A percentile compares a stretch with the other conserved stretches of the same genome.
Evolutionary conservation across 805 yeast species (phyloP).

Genomic region (Pachysolen tannophilus): DNA sequence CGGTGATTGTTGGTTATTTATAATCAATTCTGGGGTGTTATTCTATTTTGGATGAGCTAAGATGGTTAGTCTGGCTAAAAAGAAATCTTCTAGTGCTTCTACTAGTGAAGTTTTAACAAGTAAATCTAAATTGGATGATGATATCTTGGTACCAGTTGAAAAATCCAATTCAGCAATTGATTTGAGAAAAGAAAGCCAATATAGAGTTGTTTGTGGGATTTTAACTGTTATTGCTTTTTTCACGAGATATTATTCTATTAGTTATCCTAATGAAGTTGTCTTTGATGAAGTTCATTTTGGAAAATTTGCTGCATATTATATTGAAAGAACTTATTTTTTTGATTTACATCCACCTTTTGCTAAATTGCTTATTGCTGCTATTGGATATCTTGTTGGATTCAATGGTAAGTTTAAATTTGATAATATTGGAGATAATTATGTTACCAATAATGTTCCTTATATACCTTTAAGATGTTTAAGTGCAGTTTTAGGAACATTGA

Average conservation of each 20-base stretch:
- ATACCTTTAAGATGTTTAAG: slow-evolving; percentile 72
- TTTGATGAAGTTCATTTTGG: slow-evolving; percentile 88
- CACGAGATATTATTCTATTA: slow-evolving; percentile 54
- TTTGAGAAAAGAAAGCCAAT: too few relatives aligned
- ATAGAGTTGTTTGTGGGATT: too few relatives aligned
- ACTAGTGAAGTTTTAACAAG: too few relatives aligned
- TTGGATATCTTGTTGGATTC: slow-evolving; percentile 85
- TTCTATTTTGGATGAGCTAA: too few relatives aligned
- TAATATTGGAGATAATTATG: slow-evolving; percentile 77
- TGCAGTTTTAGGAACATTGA: slow-evolving; percentile 74
- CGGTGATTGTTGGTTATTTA: too few relatives aligned
- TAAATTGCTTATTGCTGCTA: slow-evolving; percentile 81
- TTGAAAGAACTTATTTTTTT: slow-evolving; percentile 86
- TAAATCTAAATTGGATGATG: too few relatives aligned
- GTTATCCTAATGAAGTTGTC: slow-evolving; percentile 67
- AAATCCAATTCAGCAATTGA: too few relatives aligned
- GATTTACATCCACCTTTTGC: slow-evolving; percentile 99
- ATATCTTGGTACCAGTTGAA: too few relatives aligned
- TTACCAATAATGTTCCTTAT: slow-evolving; percentile 75
- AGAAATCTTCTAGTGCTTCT: too few relatives aligned
- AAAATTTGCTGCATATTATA: slow-evolving; percentile 75
- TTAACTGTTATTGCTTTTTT: slow-evolving; percentile 36
- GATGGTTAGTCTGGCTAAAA: too few relatives aligned
- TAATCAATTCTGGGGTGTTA: too few relatives aligned
- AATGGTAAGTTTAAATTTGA: slow-evolving; percentile 91